Base-by-base conservation (phyloP, 176 grass and related monocot genomes). In the Hyparrhenia diplandra region DNA sequence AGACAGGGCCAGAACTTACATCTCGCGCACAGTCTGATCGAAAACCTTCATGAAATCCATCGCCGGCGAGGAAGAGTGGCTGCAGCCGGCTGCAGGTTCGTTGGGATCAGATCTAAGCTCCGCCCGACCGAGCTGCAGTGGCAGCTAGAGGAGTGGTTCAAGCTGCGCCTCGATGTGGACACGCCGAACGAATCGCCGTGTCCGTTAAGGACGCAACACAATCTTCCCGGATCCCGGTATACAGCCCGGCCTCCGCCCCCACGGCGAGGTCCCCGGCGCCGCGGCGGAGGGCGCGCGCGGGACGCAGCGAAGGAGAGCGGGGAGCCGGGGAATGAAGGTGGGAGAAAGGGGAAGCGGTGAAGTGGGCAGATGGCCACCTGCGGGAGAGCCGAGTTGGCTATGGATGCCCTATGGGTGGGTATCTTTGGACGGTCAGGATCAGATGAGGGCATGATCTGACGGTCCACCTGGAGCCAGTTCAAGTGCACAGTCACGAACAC, bases 21-120 rank as follows among this genome's bases (percentile, higher is more conserved):
- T 93, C 64, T 99, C 97, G 41, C 97, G 91, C 21, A 99, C 97
- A 14, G 96, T 90, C 88, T 99, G 93, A 85, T 99, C 93, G 74
- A 99, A 84, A 77, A 93, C 91, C 89, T 96, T 99, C 91, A 99
- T 93, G 80, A 99, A 96, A 91, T 99, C 97, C 97, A 99, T 99
- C 34, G 75, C 57, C 39, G 16, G 16, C 1, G 12, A 43, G 16
- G 66, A n/a, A n/a, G n/a, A 29, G 20, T 27, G 16, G 6, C 29
- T 55, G n/a, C 49, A n/a, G 2, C 51, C 11, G 17, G 13, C 4
- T 34, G 42, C 23, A 57, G 71, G 25, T 3, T 71, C 58, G 12
- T 29, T 28, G 18, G 67, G 66, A 25, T 29, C 73, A 72, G 83
- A 89, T 89, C 87, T 85, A 67, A 73, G 59, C 54, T 28, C 42